phyloP scores from a whole-genome alignment of 257 asterid genomes.

The Anisodus tanguticus region DNA sequence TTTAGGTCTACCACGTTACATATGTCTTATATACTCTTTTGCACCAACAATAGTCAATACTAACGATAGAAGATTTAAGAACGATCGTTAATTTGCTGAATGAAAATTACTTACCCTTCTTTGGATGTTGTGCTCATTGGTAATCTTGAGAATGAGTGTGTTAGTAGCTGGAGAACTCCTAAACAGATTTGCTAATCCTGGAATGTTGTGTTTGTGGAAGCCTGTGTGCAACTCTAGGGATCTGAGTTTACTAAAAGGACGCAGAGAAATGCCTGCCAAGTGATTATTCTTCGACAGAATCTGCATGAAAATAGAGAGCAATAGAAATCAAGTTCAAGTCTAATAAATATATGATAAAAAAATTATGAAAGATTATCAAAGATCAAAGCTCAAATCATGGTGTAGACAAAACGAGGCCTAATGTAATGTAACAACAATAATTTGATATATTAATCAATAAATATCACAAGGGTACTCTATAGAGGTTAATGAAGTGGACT shows the following conservation, averaged over 20 bases:
- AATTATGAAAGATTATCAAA: not conserved
- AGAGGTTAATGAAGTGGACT: not conserved
- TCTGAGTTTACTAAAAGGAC: slow-evolving; percentile 54
- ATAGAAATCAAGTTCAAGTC: not conserved
- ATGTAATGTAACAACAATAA: not conserved
- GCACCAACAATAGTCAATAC: not conserved
- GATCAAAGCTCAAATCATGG: not conserved
- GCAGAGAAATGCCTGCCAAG: slow-evolving; percentile 44
- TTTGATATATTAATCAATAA: not conserved
- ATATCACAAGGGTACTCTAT: not conserved
- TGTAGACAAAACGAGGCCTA: not conserved
- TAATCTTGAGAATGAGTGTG: slow-evolving; percentile 62
- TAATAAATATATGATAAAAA: too few relatives aligned
- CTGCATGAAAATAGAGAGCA: slow-evolving; percentile 39
- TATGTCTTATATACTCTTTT: not conserved
- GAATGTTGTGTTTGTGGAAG: slow-evolving; percentile 60
- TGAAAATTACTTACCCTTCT: slow-evolving; percentile 52
- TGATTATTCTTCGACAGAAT: slow-evolving; percentile 58
- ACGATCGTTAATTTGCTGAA: not conserved
- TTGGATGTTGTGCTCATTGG: slow-evolving; percentile 37
- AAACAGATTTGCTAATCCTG: slow-evolving; percentile 63
- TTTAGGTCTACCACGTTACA: not conserved
- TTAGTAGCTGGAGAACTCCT: slow-evolving; percentile 55
- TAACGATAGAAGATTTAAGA: too few relatives aligned
- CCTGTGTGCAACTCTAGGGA: slow-evolving; percentile 63